phyloP scores from a whole-genome alignment of 2,329 filamentous ascomycete species.

The Venturia nashicola region DNA sequence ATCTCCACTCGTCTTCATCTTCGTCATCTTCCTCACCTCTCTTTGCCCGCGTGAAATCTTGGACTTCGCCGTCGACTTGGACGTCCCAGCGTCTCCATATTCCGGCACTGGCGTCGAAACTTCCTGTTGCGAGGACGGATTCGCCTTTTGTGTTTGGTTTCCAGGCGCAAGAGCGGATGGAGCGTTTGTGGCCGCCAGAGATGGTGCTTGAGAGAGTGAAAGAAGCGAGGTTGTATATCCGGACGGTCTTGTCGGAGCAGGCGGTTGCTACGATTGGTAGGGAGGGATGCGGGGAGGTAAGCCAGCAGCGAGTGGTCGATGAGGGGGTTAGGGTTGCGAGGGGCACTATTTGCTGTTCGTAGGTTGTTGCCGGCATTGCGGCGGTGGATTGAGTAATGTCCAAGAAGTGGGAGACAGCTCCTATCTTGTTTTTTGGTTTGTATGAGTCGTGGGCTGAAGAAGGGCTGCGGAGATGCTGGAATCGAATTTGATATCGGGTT shows the following conservation, averaged over 20 bases:
- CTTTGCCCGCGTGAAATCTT: conserved; percentile 22
- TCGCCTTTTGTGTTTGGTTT: conserved; percentile 56
- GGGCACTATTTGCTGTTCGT: conserved; percentile 19
- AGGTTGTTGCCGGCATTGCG: background rate
- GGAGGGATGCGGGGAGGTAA: conserved; percentile 70
- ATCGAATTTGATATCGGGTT: background rate
- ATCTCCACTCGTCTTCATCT: conserved; percentile 77
- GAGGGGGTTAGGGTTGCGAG: conserved; percentile 43
- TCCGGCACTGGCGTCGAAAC: conserved; percentile 86
- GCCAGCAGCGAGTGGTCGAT: conserved; percentile 61
- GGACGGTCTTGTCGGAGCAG: conserved; percentile 74
- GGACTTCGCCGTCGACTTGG: conserved; percentile 11
- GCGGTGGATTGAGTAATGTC: background rate
- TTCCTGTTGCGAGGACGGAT: conserved; percentile 78
- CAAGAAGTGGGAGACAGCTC: background rate
- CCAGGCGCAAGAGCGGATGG: conserved; percentile 78
- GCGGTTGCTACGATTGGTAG: conserved; percentile 82
- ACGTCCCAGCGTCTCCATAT: conserved; percentile 53
- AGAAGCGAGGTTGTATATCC: conserved; percentile 75
- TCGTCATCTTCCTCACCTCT: conserved; percentile 30
- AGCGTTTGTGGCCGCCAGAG: conserved; percentile 79
- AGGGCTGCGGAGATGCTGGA: background rate
- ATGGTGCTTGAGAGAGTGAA: conserved; percentile 70
- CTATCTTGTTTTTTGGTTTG: background rate
- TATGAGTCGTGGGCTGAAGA: background rate